phyloP scores from a whole-genome alignment of 1,284 basidiomycete genomes.

The Austropuccinia psidii region DNA sequence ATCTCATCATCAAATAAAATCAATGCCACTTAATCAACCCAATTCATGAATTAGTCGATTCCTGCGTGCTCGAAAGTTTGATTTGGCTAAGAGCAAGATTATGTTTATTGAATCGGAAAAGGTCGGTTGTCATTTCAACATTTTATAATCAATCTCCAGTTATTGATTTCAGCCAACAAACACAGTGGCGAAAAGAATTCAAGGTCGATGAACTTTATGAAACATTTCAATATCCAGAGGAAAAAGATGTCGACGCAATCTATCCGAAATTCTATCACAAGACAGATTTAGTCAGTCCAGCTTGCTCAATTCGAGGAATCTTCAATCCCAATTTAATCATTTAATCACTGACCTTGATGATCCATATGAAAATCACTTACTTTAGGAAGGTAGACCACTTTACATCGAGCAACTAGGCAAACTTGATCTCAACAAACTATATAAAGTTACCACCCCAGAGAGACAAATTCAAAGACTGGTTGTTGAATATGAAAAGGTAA shows the following conservation, averaged over 20 bases:
- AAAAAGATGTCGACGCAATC: conserved; percentile 73
- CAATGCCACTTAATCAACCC: background rate
- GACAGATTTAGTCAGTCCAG: conserved; percentile 67
- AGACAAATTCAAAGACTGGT: conserved; percentile 84
- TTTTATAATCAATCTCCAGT: background rate
- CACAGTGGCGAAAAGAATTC: conserved; percentile 78
- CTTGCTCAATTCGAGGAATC: background rate
- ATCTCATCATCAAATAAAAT: conserved; percentile 43
- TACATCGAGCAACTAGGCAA: conserved; percentile 91
- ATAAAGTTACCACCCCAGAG: conserved; percentile 72
- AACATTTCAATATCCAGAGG: conserved; percentile 82
- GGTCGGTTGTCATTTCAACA: background rate
- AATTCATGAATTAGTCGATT: conserved; percentile 52
- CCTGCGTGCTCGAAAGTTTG: conserved; percentile 86
- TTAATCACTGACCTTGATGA: background rate
- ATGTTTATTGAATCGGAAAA: conserved; percentile 74
- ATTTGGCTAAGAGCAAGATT: conserved; percentile 67
- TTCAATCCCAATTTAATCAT: background rate
- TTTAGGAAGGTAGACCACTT: conserved; percentile 85
- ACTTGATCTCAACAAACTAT: conserved; percentile 76
- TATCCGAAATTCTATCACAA: conserved; percentile 93
- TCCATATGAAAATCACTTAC: too few relatives aligned
- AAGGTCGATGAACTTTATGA: conserved; percentile 76
- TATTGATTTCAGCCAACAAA: background rate
- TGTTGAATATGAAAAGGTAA: conserved; percentile 86